Evolutionary conservation across 805 yeast species (phyloP), one percentile per base, ranked within the genome.

Genomic region (Yamadazyma akitaensis): DNA sequence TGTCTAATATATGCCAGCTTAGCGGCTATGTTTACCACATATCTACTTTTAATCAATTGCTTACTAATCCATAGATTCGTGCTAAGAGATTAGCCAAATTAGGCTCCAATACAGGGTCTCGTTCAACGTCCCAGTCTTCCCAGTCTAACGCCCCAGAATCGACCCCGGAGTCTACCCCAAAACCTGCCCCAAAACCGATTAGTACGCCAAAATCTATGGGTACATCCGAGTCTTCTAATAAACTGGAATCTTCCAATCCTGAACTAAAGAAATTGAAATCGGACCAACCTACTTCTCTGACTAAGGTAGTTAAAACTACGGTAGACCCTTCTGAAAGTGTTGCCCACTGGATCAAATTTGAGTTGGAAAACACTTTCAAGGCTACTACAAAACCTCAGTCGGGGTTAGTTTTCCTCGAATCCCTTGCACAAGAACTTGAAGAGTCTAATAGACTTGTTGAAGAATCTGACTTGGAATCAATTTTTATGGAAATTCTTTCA

Each of bases 71-170:
- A 42, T 49, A 73, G 77, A 76, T 76, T 24, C 65, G 81, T 47
- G 75, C 76, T 43, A 76, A 76, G 52, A 61, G 86, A 38, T 63
- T 81, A 52, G 86, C 85, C 5, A 71, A 70, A 48, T 65, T 81
- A 47, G 71, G 40, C n/a, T 36, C 32, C 32, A 28, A 13, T 13
- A 28, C 32, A 5, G 32, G 32, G 32, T 11, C n/a, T 11, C 32
- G 5, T 9, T 13, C 32, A 28, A 28, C 12, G 12, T 28, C 32
- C 32, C 32, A 28, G n/a, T 28, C 37, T 4, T 10, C 37, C 5
- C 39, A 36, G 28, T 7, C 31, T 14, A 14, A 18, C 19, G 16
- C 16, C 18, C 41, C 18, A n/a, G 7, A 21, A 38, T 6, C 41
- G 25, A 38, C 41, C 31, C 25, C 40, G 18, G 21, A 11, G 18